Base-by-base conservation (phyloP, 1,284 basidiomycete species). In the Cerrena zonata region DNA sequence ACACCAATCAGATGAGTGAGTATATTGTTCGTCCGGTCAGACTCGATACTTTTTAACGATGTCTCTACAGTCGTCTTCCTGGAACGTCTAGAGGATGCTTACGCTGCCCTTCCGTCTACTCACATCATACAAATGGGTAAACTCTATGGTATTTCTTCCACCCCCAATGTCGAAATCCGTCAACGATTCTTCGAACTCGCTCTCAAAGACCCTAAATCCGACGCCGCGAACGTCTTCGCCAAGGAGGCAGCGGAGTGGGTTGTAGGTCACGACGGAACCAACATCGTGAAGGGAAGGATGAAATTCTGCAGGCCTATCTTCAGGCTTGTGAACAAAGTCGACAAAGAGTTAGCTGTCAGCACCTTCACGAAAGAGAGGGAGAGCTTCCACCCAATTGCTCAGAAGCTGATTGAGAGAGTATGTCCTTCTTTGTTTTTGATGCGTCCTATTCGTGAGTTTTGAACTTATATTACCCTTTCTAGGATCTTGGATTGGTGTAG, bases 241-340 rank as follows among this genome's bases (percentile, higher is more conserved):
- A 49, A 51, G 0, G 69, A 75, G 19, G 87, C 84, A 1, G 77
- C 74, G 0, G 70, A 76, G 26, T 90, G 87, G 88, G 79, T 85
- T n/a, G 77, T 82, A 13, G 86, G 85, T 2, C 70, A 65, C 19
- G 79, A 82, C 53, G 78, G 70, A 24, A 77, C 73, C 11, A 81
- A 77, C 2, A 68, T 80, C 36, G 67, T 89, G 52, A 83, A 85
- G 60, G 87, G 86, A 3, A 73, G 89, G 19, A 89, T 91, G 87
- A 91, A 91, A 65, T 90, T 90, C 70, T 90, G 86, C 64, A 68
- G 89, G 49, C 85, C 85, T 0, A 69, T 80, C 5, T 81, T 89
- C 61, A 67, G 77, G 38, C 76, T 70, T 0, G 75, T 82, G 18
- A 66, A 62, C 27, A 72, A 76, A 50, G 82, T 87, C 19, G 77